These are phyloP conservation scores for Wallacemonas sp. DNA, from an alignment of 208 protist genomes.

Conservation along the genomic window DNA sequence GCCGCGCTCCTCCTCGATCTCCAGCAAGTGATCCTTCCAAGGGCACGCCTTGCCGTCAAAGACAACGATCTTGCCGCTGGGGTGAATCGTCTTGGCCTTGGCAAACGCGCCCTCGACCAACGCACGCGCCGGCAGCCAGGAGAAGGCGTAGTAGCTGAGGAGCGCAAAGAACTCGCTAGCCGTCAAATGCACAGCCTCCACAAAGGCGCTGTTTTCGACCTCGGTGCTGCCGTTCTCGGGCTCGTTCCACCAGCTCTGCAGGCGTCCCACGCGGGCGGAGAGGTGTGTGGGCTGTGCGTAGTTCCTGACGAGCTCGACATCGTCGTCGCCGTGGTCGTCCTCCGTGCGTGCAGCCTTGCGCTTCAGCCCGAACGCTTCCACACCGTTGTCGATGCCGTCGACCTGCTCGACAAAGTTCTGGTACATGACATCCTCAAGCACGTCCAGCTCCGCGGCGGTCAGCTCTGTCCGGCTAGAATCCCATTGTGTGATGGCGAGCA, in stretches of 20 bases:
- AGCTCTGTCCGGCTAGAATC: constrained; percentile 16
- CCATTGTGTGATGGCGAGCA: constrained; percentile 52
- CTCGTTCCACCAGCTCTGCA: constrained; percentile 93
- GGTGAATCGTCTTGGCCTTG: constrained; percentile 45
- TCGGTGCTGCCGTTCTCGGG: constrained; percentile 31
- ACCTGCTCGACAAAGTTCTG: constrained; percentile 91
- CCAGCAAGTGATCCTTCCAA: constrained; percentile 94
- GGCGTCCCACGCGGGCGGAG: constrained; percentile 65
- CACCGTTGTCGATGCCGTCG: constrained; percentile 95
- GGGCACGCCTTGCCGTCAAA: constrained; percentile 77
- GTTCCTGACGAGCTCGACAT: constrained; percentile 40
- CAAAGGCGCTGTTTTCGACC: constrained; percentile 68
- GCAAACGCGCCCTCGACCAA: constrained; percentile 85
- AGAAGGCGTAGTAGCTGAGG: constrained; percentile 78
- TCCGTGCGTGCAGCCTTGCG: constrained; percentile 7
- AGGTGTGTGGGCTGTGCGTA: constrained; percentile 83
- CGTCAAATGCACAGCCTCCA: constrained; percentile 87
- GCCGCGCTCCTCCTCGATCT: constrained; percentile 75
- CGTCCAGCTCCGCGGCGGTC: constrained; percentile 49
- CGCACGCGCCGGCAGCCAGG: constrained; percentile 89
- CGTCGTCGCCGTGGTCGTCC: constrained; percentile 9
- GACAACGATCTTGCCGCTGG: constrained; percentile 81
- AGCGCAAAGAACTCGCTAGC: constrained; percentile 83
- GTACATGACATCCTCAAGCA: constrained; percentile 86
- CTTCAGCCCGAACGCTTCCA: constrained; percentile 65